A percentile compares a stretch with the other conserved stretches of the same genome.
Conservation (phyloP, 1,139 yeast species). For the Candida pseudocylindracea region DNA sequence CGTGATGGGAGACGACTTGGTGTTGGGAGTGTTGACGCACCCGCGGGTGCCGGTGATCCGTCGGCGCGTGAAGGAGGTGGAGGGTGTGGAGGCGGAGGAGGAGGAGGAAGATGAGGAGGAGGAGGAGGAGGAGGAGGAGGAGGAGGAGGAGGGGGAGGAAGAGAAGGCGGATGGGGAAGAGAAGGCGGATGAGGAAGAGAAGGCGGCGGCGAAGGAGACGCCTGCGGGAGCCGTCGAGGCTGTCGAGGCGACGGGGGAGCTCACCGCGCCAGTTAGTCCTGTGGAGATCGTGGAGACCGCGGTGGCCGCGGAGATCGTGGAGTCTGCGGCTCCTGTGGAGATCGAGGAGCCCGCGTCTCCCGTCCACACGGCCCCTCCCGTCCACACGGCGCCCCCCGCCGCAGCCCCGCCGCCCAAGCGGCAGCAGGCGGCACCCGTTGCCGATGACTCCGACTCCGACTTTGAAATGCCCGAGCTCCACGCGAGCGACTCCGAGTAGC, state of each 20-base stretch:
- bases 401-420: not conserved
- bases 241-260: too few relatives aligned
- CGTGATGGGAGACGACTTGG: too few relatives aligned
- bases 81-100: not conserved
- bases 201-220: too few relatives aligned
- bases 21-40: not conserved
- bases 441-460: not conserved
- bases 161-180: too few relatives aligned
- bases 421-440: not conserved
- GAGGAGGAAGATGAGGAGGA: not conserved
- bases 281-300: not conserved
- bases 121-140: not conserved
- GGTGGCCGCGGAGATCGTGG: not conserved
- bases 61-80: not conserved
- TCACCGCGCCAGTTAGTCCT: not conserved
- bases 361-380: too few relatives aligned
- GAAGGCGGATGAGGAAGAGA: too few relatives aligned
- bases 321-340: not conserved
- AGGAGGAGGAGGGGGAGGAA: not conserved
- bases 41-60: not conserved
- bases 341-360: too few relatives aligned
- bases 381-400: not conserved
- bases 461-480: constrained; percentile 1
- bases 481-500: not conserved
- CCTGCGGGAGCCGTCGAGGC: too few relatives aligned